Evolutionary conservation across 441 rosid species (phyloP), one percentile per base, ranked within the genome.

Genomic region (Manihot esculenta): DNA sequence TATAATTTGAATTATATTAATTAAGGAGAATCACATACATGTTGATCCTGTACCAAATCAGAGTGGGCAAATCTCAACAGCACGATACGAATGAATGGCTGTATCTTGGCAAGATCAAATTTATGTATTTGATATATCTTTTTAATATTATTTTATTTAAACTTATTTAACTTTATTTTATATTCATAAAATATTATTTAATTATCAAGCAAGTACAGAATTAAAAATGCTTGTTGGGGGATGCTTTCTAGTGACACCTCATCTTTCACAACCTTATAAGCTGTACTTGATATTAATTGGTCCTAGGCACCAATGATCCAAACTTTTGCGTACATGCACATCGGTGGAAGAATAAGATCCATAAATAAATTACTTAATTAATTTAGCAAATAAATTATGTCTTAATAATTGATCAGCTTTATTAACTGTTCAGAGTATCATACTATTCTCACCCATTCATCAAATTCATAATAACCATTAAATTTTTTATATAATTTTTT

Each of bases 11-110:
- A 24, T 55, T 55, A 3, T n/a, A n/a, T n/a, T n/a, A 51, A 51
- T 7, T n/a, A 51, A 51, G 20, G 9, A 7, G 0, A 51, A 51
- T 0, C 20, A 51, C 8, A 53, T 53, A 10, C 1, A 21, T 7
- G 3, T 53, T 53, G 57, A 33, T 55, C 6, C 33, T 55, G 17
- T 24, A 55, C 59, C 59, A 55, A 38, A n/a, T 62, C 65, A 62
- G 11, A 20, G 65, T n/a, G 49, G 41, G 49, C 65, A 61, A 18
- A 61, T 41, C 65, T 20, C 17, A 6, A 41, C 15, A 26, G 20
- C 30, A 62, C 20, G 66, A 20, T 20, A 8, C 49, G 10, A 62
- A 21, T 23, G 24, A 41, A 33, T 56, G 63, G 1, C 49, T 62
- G 10, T 20, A 62, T 42, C 66, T 3, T 24, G 1, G 23, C 9